Evolutionary conservation across 2,329 filamentous ascomycete genomes (phyloP).

Genomic region (Pyrenophora tritici-repentis): DNA sequence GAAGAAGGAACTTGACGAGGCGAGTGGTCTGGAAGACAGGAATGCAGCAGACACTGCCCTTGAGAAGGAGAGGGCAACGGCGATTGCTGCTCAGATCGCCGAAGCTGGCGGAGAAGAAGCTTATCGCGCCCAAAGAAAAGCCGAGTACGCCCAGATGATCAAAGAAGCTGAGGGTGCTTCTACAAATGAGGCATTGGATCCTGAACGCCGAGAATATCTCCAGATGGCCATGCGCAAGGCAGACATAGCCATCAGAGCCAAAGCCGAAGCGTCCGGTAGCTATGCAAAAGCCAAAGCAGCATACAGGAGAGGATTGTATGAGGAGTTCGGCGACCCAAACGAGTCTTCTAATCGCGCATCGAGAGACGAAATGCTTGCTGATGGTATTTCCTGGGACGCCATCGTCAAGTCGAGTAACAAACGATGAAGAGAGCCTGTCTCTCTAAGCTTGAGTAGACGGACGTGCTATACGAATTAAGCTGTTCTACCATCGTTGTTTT

Average conservation of each 20-base stretch:
- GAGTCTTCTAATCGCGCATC: neutral
- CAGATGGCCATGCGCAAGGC: constrained; percentile 28
- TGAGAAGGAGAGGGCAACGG: constrained; percentile 7
- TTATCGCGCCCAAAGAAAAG: constrained; percentile 14
- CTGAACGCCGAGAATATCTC: constrained; percentile 19
- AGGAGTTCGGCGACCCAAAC: constrained; percentile 7
- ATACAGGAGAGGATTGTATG: constrained; percentile 24
- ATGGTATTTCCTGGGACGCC: constrained; percentile 25
- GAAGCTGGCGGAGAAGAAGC: constrained; percentile 20
- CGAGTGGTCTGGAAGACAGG: constrained; percentile 26
- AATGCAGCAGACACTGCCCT: constrained; percentile 7
- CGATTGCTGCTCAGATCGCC: constrained; percentile 14
- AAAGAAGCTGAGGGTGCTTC: constrained; percentile 28
- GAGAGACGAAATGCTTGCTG: constrained; percentile 4
- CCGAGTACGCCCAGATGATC: constrained; percentile 15
- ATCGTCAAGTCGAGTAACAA: constrained; percentile 21
- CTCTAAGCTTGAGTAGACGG: constrained; percentile 4
- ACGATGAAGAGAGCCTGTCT: constrained; percentile 3
- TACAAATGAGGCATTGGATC: constrained; percentile 17
- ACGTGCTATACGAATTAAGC: neutral
- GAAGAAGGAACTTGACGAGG: constrained; percentile 19
- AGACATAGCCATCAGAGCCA: constrained; percentile 25
- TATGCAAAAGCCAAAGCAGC: constrained; percentile 17
- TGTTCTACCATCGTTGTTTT: too few relatives aligned
- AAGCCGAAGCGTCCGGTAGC: constrained; percentile 19